These are phyloP conservation scores for Pleurotus djamor DNA, from an alignment of 768 basidiomycete genomes.

Conservation along the genomic window DNA sequence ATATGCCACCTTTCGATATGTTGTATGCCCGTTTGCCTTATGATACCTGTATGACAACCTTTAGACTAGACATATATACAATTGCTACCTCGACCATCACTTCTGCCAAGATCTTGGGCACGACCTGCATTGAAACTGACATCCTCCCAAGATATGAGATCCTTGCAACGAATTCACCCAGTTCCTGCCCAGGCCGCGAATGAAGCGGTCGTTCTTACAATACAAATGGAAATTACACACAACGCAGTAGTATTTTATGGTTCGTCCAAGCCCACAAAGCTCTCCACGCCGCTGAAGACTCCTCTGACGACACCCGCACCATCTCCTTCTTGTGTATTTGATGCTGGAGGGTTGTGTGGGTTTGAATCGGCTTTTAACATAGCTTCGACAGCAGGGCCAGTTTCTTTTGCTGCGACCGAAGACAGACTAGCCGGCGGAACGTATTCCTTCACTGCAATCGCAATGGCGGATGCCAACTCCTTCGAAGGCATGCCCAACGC, in stretches of 20 bases:
- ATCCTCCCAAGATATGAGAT: no score
- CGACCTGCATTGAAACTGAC: no score
- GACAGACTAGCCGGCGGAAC: conserved; percentile 62
- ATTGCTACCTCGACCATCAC: no score
- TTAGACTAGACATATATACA: no score
- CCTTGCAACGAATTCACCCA: no score
- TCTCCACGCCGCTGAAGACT: conserved; percentile 31
- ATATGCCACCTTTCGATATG: no score
- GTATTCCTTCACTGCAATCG: conserved; percentile 52
- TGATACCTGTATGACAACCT: no score
- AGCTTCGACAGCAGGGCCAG: conserved; percentile 38
- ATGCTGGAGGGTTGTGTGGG: conserved; percentile 9
- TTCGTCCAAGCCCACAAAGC: conserved; percentile 47
- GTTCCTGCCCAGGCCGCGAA: no score
- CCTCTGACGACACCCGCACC: conserved; percentile 24
- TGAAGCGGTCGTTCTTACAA: no score
- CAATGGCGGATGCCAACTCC: conserved; percentile 65
- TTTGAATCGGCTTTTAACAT: conserved; percentile 24
- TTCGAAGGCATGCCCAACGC: conserved; percentile 60
- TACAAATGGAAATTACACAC: not conserved
- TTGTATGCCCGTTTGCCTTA: no score
- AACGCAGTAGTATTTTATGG: conserved; percentile 13
- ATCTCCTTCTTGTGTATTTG: conserved; percentile 1
- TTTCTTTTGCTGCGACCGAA: conserved; percentile 48
- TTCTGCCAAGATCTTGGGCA: no score